phyloP scores from a whole-genome alignment of 1,284 basidiomycete species.

The Leccinum colubrinum region DNA sequence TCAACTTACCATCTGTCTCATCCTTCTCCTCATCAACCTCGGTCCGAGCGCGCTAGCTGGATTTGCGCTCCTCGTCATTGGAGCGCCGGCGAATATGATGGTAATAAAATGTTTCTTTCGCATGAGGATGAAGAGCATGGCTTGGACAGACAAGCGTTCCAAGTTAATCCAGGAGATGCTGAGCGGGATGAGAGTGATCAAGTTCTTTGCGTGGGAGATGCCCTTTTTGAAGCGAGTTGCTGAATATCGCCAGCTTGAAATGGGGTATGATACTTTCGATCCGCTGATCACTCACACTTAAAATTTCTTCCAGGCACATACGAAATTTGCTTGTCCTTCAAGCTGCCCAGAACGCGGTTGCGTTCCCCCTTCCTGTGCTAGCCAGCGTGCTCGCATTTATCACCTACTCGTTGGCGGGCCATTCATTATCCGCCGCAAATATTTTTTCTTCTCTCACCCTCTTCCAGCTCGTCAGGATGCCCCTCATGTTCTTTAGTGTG shows the following conservation, averaged over 20 bases:
- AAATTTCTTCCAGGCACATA: slow-evolving; percentile 60
- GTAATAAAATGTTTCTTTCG: slow-evolving; percentile 78
- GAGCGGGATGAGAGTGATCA: slow-evolving; percentile 87
- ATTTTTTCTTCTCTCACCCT: slow-evolving; percentile 84
- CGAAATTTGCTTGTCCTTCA: slow-evolving; percentile 39
- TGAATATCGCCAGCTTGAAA: no score
- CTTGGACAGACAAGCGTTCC: slow-evolving; percentile 88
- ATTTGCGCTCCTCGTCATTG: slow-evolving; percentile 73
- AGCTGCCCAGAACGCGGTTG: slow-evolving; percentile 22
- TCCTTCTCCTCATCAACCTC: slow-evolving; percentile 43
- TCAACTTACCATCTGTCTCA: neutral
- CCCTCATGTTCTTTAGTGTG: slow-evolving; percentile 64
- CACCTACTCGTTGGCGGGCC: slow-evolving; percentile 39
- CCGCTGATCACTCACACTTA: no score
- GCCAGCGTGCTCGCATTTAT: no score
- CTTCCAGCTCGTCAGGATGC: slow-evolving; percentile 75
- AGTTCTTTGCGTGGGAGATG: no score
- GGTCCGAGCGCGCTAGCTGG: slow-evolving; percentile 82
- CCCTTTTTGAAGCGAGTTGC: no score
- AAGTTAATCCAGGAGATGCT: slow-evolving; percentile 83
- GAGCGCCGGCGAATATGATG: slow-evolving; percentile 58
- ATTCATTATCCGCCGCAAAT: slow-evolving; percentile 63
- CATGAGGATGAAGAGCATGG: slow-evolving; percentile 76
- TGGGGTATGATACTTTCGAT: no score
- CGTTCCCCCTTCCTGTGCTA: no score